A percentile compares a stretch with the other conserved stretches of the same genome.
Conservation (phyloP, 129 eudicot species). For the Solidago caesia region DNA sequence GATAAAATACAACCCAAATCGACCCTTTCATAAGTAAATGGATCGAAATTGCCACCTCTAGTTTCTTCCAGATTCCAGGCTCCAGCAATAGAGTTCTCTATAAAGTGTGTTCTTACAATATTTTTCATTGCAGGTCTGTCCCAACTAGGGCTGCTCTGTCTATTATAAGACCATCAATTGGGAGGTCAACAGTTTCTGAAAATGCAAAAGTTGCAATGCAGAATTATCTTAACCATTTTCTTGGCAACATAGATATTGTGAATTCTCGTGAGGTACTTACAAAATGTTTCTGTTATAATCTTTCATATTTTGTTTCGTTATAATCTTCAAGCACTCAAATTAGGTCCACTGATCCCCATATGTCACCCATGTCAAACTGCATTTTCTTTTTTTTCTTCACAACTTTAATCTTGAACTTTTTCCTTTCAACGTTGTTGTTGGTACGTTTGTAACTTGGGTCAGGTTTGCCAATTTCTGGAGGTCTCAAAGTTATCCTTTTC, state of each 20-base stretch:
- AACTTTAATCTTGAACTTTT: conserved; percentile 8
- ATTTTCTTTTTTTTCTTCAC: neutral
- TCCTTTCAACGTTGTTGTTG: conserved; percentile 13
- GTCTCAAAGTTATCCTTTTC: conserved; percentile 84
- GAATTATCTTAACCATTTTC: conserved; percentile 83
- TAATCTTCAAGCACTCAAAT: conserved; percentile 9
- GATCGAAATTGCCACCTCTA: no score
- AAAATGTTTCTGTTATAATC: conserved; percentile 12
- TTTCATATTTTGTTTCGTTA: neutral
- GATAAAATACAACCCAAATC: no score
- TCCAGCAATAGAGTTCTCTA: neutral
- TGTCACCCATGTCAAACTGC: conserved; percentile 17
- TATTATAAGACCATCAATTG: conserved; percentile 68
- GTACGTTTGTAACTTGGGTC: conserved; percentile 27
- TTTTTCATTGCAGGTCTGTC: conserved; percentile 50
- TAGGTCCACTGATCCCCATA: conserved; percentile 1
- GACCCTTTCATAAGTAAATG: no score
- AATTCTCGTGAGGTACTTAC: conserved; percentile 75
- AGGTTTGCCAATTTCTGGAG: conserved; percentile 98
- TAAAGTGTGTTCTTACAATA: conserved; percentile 25
- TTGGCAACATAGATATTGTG: conserved; percentile 80
- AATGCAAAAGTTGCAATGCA: conserved; percentile 89
- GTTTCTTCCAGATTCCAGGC: no score
- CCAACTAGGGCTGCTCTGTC: conserved; percentile 85
- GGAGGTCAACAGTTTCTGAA: conserved; percentile 57